phyloP scores from a whole-genome alignment of 2,329 filamentous ascomycete genomes.

The Penicillium frequentans region DNA sequence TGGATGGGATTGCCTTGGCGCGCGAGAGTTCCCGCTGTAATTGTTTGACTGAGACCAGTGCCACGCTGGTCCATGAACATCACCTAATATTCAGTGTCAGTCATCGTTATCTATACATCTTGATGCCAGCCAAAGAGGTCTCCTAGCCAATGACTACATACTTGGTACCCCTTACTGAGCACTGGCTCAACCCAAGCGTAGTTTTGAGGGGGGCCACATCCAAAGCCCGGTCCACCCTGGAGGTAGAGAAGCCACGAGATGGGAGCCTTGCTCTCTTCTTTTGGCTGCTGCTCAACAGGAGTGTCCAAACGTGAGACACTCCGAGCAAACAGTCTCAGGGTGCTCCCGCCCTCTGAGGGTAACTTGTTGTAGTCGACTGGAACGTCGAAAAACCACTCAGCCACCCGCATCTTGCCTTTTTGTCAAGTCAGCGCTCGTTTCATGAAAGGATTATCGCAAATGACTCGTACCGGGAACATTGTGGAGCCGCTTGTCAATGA shows the following conservation, averaged over 20 bases:
- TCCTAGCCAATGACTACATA: conserved; percentile 34
- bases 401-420: conserved; percentile 71
- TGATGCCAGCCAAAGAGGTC: background rate
- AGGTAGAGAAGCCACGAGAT: conserved; percentile 69
- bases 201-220: conserved; percentile 72
- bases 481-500: conserved; percentile 39
- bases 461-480: conserved; percentile 35
- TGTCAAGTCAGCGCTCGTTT: background rate
- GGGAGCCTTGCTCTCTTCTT: conserved; percentile 44
- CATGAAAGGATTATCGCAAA: background rate
- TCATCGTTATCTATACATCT: background rate
- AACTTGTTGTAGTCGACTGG: conserved; percentile 72
- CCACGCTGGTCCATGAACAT: conserved; percentile 90
- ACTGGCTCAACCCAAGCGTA: conserved; percentile 68
- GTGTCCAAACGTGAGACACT: conserved; percentile 61
- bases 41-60: conserved; percentile 78
- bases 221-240: conserved; percentile 82
- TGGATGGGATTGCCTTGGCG: conserved; percentile 62
- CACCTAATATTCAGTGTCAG: conserved; percentile 32
- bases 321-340: conserved; percentile 75
- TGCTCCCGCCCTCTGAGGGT: conserved; percentile 51
- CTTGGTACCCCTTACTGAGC: conserved; percentile 78
- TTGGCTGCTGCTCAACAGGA: conserved; percentile 49
- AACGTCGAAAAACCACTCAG: conserved; percentile 84
- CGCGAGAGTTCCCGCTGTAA: conserved; percentile 71